Conservation (phyloP, 345 rosid genomes). For the Isatis tinctoria region DNA sequence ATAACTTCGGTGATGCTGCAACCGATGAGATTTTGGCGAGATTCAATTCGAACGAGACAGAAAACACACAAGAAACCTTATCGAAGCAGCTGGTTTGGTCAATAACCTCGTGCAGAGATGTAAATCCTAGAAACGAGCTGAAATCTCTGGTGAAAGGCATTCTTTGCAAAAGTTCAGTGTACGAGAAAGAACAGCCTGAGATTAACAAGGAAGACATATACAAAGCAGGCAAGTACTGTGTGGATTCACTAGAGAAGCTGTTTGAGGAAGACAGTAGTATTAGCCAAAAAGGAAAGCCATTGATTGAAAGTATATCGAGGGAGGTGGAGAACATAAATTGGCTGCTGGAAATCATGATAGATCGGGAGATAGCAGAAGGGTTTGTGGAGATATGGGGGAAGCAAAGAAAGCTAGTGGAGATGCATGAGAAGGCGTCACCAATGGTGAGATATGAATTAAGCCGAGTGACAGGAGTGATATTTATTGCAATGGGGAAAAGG, state of each 20-base stretch:
- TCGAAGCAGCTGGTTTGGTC: slow-evolving; percentile 68
- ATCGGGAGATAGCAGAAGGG: slow-evolving; percentile 75
- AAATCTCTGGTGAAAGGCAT: slow-evolving; percentile 78
- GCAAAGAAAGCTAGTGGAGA: slow-evolving; percentile 46
- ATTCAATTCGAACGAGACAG: slow-evolving; percentile 38
- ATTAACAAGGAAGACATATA: slow-evolving; percentile 69
- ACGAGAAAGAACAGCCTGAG: slow-evolving; percentile 75
- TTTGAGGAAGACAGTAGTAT: slow-evolving; percentile 50
- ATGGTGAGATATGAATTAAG: slow-evolving; percentile 92
- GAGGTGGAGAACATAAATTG: slow-evolving; percentile 86
- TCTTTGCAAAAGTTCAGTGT: slow-evolving; percentile 79
- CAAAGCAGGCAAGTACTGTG: slow-evolving; percentile 51
- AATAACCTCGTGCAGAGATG: slow-evolving; percentile 55
- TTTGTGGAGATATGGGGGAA: slow-evolving; percentile 75
- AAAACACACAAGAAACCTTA: slow-evolving; percentile 46
- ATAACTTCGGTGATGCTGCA: slow-evolving; percentile 54
- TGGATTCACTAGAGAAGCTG: slow-evolving; percentile 45
- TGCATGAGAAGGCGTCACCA: slow-evolving; percentile 67
- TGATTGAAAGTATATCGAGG: slow-evolving; percentile 62
- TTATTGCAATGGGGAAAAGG: slow-evolving; percentile 80
- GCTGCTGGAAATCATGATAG: slow-evolving; percentile 79
- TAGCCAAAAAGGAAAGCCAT: slow-evolving; percentile 51
- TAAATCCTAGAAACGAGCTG: slow-evolving; percentile 76
- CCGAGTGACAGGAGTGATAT: slow-evolving; percentile 64
- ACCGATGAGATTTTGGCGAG: slow-evolving; percentile 65